Percentiles rank a stretch among this genome's conserved stretches.
These are phyloP conservation scores for Yamadazyma sp. DNA, from an alignment of 805 yeast genomes.

Conservation along the genomic window DNA sequence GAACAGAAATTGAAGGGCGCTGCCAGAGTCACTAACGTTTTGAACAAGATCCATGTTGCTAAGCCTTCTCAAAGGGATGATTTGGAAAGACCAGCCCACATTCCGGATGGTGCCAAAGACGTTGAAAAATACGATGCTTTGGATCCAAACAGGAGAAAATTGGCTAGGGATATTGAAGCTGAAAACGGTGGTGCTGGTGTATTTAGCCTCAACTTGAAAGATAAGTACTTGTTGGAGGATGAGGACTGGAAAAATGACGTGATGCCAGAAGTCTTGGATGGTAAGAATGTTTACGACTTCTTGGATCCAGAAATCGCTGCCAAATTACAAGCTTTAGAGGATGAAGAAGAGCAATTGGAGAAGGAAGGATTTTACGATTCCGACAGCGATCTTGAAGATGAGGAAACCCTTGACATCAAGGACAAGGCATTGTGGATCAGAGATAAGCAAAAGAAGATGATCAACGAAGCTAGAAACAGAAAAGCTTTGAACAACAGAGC, in stretches of 20 bases:
- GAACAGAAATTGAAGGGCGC: constrained; percentile 95
- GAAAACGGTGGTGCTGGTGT: constrained; percentile 99
- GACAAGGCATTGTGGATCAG: constrained; percentile 96
- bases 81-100: constrained; percentile 69
- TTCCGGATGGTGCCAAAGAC: constrained; percentile 71
- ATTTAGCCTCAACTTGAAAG: constrained; percentile 88
- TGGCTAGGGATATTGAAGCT: constrained; percentile 86
- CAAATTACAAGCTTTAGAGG: constrained; percentile 92
- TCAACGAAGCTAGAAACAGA: constrained; percentile 80
- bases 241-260: constrained; percentile 97
- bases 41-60: constrained; percentile 95
- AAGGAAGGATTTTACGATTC: constrained; percentile 94
- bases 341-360: constrained; percentile 93
- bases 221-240: constrained; percentile 86
- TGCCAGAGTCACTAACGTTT: constrained; percentile 80
- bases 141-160: constrained; percentile 78
- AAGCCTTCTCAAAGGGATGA: constrained; percentile 89
- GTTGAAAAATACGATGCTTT: constrained; percentile 68
- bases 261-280: constrained; percentile 96
- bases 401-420: constrained; percentile 64
- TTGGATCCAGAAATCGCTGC: constrained; percentile 93
- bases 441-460: constrained; percentile 91
- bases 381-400: constrained; percentile 57
- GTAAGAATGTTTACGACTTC: constrained; percentile 96
- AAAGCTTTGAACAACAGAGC: constrained; percentile 85